A percentile compares a stretch with the other conserved stretches of the same genome.
Conservation (phyloP, 2,329 filamentous ascomycete genomes). For the Paecilomyces fulvus region DNA sequence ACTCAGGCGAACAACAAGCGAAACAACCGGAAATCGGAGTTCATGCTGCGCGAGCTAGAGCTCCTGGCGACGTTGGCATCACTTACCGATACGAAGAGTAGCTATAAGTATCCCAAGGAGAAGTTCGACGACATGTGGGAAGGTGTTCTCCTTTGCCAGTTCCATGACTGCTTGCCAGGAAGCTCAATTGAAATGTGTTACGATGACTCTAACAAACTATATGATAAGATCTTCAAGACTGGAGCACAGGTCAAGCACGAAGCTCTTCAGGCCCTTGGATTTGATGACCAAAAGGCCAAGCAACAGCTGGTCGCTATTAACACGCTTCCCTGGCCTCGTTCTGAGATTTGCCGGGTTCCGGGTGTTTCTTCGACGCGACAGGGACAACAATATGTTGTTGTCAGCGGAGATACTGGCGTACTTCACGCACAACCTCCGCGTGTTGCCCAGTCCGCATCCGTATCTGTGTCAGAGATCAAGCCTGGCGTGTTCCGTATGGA, state of each 20-base stretch:
- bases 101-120: slow-evolving; percentile 85
- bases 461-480: slow-evolving; percentile 42
- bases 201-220: slow-evolving; percentile 86
- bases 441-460: slow-evolving; percentile 19
- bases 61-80: slow-evolving; percentile 79
- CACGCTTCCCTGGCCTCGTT: slow-evolving; percentile 77
- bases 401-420: slow-evolving; percentile 40
- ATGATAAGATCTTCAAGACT: slow-evolving; percentile 70
- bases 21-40: slow-evolving; percentile 82
- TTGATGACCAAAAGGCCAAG: slow-evolving; percentile 40
- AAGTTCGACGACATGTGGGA: slow-evolving; percentile 98
- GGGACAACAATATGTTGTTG: slow-evolving; percentile 32
- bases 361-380: slow-evolving; percentile 17
- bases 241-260: slow-evolving; percentile 65
- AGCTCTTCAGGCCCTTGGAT: slow-evolving; percentile 58
- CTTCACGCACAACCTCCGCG: slow-evolving; percentile 24
- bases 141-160: slow-evolving; percentile 81
- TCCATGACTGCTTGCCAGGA: slow-evolving; percentile 93
- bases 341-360: slow-evolving; percentile 61
- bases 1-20: slow-evolving; percentile 96
- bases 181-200: slow-evolving; percentile 98
- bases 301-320: slow-evolving; percentile 61
- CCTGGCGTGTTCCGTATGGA: slow-evolving; percentile 66
- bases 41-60: slow-evolving; percentile 79
- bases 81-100: slow-evolving; percentile 48